Evolutionary conservation across 371 early-diverging fungal species (phyloP).

Genomic region (Syncephalis plumigaleata): DNA sequence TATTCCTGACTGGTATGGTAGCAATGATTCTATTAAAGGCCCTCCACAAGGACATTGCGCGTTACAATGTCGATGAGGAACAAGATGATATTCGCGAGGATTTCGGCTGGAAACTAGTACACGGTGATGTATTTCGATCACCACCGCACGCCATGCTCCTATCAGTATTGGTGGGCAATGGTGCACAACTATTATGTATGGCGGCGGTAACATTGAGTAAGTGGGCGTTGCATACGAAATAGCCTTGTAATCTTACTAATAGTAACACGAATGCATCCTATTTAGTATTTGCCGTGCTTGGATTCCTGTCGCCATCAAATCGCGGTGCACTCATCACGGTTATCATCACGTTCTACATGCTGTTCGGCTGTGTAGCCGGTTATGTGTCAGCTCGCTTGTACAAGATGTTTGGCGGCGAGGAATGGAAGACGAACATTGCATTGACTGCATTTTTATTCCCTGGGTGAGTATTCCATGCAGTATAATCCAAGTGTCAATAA

Average conservation of each 20-base stretch:
- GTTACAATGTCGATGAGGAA: constrained; percentile 39
- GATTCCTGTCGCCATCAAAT: constrained; percentile 88
- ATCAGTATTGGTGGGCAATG: constrained; percentile 78
- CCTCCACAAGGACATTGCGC: constrained; percentile 68
- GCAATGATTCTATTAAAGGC: constrained; percentile 69
- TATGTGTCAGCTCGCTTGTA: constrained; percentile 77
- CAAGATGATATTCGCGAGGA: constrained; percentile 74
- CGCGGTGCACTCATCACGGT: constrained; percentile 85
- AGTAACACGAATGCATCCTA: neutral
- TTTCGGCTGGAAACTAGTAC: constrained; percentile 82
- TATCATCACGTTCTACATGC: constrained; percentile 76
- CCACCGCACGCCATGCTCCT: constrained; percentile 62
- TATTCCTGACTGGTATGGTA: constrained; percentile 80
- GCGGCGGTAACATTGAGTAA: constrained; percentile 41
- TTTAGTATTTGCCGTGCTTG: constrained; percentile 81
- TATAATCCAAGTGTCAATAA: neutral
- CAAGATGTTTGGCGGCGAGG: constrained; percentile 86
- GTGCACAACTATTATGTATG: constrained; percentile 83
- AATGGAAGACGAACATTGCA: constrained; percentile 65
- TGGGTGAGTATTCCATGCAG: constrained; percentile 25
- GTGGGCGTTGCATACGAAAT: neutral
- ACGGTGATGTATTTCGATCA: constrained; percentile 83
- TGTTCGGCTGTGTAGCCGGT: constrained; percentile 73
- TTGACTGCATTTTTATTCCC: constrained; percentile 76
- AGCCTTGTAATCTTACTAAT: neutral